phyloP scores from a whole-genome alignment of 2,329 filamentous ascomycete species.

The Colletotrichum eremochloae region DNA sequence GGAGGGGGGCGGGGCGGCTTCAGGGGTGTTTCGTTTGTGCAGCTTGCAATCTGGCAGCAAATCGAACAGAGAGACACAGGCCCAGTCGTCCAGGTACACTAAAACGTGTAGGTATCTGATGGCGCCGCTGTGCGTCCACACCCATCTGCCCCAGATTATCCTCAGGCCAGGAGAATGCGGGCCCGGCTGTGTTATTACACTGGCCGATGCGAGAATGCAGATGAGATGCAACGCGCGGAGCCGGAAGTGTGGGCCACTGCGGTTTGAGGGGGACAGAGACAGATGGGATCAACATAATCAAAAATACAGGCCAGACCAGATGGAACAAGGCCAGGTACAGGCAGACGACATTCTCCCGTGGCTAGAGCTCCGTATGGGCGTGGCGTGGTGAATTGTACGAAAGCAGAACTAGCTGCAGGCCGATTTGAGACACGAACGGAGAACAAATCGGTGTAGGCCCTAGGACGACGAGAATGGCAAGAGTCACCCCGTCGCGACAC shows the following conservation, averaged over 20 bases:
- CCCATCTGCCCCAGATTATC: slow-evolving; percentile 3
- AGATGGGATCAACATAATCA: slow-evolving; percentile 16
- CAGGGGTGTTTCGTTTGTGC: slow-evolving; percentile 29
- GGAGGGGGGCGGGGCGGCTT: slow-evolving; percentile 2
- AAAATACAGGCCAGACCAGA: slow-evolving; percentile 26
- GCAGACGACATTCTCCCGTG: neutral
- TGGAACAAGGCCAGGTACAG: slow-evolving; percentile 30
- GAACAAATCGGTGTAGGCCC: slow-evolving; percentile 1
- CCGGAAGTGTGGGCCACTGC: slow-evolving; percentile 38
- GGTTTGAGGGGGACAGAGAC: slow-evolving; percentile 17
- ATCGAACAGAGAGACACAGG: neutral
- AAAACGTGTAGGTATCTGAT: slow-evolving; percentile 20
- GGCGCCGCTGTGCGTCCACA: slow-evolving; percentile 13
- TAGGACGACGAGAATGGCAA: neutral
- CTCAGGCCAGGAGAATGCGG: slow-evolving; percentile 19
- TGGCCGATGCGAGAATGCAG: slow-evolving; percentile 32
- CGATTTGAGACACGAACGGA: slow-evolving; percentile 36
- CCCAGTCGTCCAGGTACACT: slow-evolving; percentile 13
- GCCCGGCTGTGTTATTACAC: slow-evolving; percentile 7
- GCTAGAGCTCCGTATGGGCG: slow-evolving; percentile 9
- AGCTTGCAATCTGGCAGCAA: slow-evolving; percentile 7
- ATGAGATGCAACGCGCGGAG: slow-evolving; percentile 34
- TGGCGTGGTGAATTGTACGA: neutral
- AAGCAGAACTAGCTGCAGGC: slow-evolving; percentile 16
- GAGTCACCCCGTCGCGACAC: neutral